phyloP scores from a whole-genome alignment of 2,329 filamentous ascomycete genomes.

The Pseudocercospora pini-densiflorae region DNA sequence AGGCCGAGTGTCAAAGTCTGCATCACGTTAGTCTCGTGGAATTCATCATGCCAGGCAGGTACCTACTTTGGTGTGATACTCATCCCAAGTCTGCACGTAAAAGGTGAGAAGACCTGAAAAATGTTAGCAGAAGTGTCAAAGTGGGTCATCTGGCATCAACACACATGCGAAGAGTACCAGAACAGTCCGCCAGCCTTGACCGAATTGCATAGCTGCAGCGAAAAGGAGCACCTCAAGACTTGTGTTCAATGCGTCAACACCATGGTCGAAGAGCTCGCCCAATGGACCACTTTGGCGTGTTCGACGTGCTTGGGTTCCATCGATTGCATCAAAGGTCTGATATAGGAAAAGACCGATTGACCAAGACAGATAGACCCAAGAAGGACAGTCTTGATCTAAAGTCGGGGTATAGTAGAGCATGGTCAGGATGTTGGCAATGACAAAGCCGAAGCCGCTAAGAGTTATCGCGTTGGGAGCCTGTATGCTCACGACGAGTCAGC shows the following conservation, averaged over 20 bases:
- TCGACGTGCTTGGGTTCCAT: conserved; percentile 90
- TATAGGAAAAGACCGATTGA: conserved; percentile 89
- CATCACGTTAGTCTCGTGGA: background rate
- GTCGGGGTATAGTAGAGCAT: conserved; percentile 96
- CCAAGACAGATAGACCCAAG: conserved; percentile 96
- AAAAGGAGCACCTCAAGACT: conserved; percentile 93
- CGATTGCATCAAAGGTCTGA: conserved; percentile 97
- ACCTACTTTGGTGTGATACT: conserved; percentile 79
- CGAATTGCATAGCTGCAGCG: conserved; percentile 88
- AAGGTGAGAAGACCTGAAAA: conserved; percentile 73
- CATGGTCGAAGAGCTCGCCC: conserved; percentile 96
- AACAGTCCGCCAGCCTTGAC: conserved; percentile 89
- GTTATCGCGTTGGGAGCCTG: conserved; percentile 75
- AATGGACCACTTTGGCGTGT: conserved; percentile 91
- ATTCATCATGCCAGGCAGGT: background rate
- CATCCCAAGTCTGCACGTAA: conserved; percentile 98
- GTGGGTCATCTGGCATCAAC: conserved; percentile 55
- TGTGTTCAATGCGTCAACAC: conserved; percentile 95
- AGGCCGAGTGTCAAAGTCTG: conserved; percentile 88
- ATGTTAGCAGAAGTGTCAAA: conserved; percentile 1
- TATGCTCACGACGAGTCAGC: background rate
- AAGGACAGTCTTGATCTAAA: conserved; percentile 88
- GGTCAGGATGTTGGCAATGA: conserved; percentile 86
- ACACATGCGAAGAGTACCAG: conserved; percentile 79
- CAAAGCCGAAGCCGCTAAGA: conserved; percentile 85